phyloP scores from a whole-genome alignment of 495 filamentous ascomycete genomes.

The Tirmania nivea region DNA sequence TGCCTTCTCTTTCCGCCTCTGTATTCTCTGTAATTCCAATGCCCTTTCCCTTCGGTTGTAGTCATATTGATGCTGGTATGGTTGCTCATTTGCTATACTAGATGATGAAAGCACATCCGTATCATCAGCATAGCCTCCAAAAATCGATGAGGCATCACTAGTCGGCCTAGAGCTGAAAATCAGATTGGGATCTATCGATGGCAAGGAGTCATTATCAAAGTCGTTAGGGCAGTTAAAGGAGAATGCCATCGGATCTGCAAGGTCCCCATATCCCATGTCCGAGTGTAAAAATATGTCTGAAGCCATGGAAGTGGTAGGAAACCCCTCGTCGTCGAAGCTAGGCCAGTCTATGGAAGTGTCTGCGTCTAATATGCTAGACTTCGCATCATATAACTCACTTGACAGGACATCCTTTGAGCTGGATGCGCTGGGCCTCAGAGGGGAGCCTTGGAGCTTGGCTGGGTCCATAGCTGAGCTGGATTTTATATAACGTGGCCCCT shows the following conservation, averaged over 20 bases:
- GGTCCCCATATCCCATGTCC: background rate
- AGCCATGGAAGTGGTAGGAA: background rate
- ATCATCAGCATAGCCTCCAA: constrained; percentile 7
- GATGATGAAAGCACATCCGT: background rate
- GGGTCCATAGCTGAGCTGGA: background rate
- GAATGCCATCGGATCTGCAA: constrained; percentile 1
- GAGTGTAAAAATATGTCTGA: background rate
- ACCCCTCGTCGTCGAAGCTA: background rate
- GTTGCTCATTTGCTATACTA: constrained; percentile 2
- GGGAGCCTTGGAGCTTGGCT: no score
- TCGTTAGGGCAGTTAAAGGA: constrained; percentile 13
- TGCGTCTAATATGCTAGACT: background rate
- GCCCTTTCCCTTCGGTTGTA: constrained; percentile 17
- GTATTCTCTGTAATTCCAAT: constrained; percentile 14
- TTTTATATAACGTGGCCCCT: no score
- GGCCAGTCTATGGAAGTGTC: background rate
- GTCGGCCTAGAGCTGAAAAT: constrained; percentile 14
- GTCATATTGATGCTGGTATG: constrained; percentile 18
- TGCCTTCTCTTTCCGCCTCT: constrained; percentile 7
- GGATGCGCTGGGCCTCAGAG: no score
- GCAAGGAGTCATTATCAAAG: constrained; percentile 1
- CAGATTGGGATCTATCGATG: constrained; percentile 12
- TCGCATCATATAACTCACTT: background rate
- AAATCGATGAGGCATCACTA: constrained; percentile 16
- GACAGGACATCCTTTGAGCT: no score